Percentiles rank a stretch among this genome's conserved stretches.
These are phyloP conservation scores for Populus hybrid DNA, from an alignment of 441 rosid genomes.

Conservation along the genomic window DNA sequence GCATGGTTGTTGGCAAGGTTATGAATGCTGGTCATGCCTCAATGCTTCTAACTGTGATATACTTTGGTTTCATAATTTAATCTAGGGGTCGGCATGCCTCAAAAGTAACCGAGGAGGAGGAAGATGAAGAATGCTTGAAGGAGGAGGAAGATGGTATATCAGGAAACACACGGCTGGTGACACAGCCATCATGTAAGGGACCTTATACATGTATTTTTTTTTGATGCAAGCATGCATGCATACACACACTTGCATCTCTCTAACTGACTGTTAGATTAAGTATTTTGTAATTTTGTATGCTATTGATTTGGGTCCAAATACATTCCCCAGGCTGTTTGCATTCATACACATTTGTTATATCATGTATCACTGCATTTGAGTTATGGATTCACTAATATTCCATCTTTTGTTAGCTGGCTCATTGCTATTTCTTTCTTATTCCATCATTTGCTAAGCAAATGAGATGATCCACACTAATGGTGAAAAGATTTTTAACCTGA, in stretches of 20 bases:
- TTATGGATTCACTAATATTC: neutral
- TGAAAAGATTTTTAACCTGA: neutral
- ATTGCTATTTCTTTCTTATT: neutral
- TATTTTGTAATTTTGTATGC: neutral
- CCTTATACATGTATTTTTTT: slow-evolving; percentile 2
- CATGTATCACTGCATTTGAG: neutral
- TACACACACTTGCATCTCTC: neutral
- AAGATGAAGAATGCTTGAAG: slow-evolving; percentile 92
- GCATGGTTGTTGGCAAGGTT: neutral
- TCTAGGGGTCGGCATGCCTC: slow-evolving; percentile 96
- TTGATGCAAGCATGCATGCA: neutral
- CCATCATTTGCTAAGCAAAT: neutral
- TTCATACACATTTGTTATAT: neutral
- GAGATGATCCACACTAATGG: neutral
- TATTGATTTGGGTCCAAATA: neutral
- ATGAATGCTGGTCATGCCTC: neutral
- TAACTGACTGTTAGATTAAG: neutral
- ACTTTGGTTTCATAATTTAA: neutral
- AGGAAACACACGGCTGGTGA: slow-evolving; percentile 83
- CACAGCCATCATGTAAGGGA: slow-evolving; percentile 92
- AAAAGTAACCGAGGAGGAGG: slow-evolving; percentile 93
- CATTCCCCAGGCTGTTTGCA: neutral
- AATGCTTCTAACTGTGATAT: slow-evolving; percentile 1
- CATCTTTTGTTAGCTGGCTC: neutral
- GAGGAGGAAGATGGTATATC: slow-evolving; percentile 88